A percentile compares a stretch with the other conserved stretches of the same genome.
Conservation (phyloP, 371 early-diverging fungal genomes). For the Dichotomocladium elegans region DNA sequence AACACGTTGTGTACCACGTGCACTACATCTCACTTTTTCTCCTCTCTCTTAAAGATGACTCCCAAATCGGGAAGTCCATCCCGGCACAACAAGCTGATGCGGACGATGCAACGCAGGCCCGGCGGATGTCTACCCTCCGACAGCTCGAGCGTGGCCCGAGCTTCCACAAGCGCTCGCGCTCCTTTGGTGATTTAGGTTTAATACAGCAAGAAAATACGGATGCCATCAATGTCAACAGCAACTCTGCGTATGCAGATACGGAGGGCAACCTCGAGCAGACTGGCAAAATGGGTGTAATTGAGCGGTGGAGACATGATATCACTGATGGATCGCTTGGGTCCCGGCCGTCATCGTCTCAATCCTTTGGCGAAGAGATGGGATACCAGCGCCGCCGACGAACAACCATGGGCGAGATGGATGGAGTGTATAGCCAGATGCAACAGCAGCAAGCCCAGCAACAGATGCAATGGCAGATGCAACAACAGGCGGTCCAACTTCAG, state of each 20-base stretch:
- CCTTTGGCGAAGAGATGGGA: neutral
- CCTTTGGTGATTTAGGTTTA: slow-evolving; percentile 52
- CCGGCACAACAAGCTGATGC: neutral
- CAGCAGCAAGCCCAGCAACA: slow-evolving; percentile 22
- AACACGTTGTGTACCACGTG: slow-evolving; percentile 1
- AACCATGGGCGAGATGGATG: slow-evolving; percentile 31
- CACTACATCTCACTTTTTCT: no score
- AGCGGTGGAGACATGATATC: slow-evolving; percentile 24
- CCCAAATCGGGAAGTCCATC: no score
- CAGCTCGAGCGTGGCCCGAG: slow-evolving; percentile 24
- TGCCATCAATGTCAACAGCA: slow-evolving; percentile 27
- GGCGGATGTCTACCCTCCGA: slow-evolving; percentile 23
- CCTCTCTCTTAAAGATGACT: no score
- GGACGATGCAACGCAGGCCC: slow-evolving; percentile 9
- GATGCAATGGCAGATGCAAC: slow-evolving; percentile 24
- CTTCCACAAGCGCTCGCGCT: slow-evolving; percentile 20
- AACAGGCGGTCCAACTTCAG: slow-evolving; percentile 17
- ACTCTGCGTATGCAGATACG: slow-evolving; percentile 6
- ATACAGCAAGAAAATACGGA: slow-evolving; percentile 64
- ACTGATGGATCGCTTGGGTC: slow-evolving; percentile 1
- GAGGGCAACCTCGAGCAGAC: neutral
- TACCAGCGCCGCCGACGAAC: slow-evolving; percentile 18
- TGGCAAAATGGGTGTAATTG: slow-evolving; percentile 19
- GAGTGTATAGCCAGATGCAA: slow-evolving; percentile 19
- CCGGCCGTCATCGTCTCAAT: neutral